Conservation (phyloP, 1,284 basidiomycete genomes). For the Neolentinus lepideus region DNA sequence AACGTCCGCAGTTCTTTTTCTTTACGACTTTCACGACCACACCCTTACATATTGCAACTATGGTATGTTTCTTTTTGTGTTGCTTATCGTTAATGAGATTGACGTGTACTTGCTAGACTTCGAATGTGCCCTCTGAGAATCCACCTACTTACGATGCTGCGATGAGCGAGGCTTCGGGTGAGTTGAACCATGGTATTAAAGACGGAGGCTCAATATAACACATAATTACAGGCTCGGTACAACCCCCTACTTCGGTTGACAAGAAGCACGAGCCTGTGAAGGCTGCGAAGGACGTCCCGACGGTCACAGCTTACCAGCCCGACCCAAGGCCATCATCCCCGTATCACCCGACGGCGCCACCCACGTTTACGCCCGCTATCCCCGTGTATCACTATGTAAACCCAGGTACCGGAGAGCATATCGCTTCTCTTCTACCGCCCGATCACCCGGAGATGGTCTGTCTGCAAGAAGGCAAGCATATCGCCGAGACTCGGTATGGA, state of each 20-base stretch:
- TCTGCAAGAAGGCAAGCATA: constrained; percentile 62
- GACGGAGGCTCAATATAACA: not conserved
- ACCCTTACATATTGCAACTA: not conserved
- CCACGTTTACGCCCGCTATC: constrained; percentile 10
- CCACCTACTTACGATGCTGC: constrained; percentile 15
- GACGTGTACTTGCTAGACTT: not conserved
- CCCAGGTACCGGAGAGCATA: constrained; percentile 35
- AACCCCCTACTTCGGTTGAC: not conserved
- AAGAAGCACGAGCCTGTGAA: constrained; percentile 8
- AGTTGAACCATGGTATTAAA: not conserved
- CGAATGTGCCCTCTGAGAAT: constrained; percentile 3
- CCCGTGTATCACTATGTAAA: constrained; percentile 38
- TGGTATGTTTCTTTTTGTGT: not conserved
- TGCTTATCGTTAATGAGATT: not conserved
- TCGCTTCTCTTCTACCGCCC: constrained; percentile 54
- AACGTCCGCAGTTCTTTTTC: not conserved
- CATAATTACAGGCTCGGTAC: not conserved
- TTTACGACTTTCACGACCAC: not conserved
- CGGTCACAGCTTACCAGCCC: not conserved
- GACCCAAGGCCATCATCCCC: constrained; percentile 5
- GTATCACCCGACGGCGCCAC: constrained; percentile 15
- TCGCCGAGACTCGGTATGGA: constrained; percentile 54
- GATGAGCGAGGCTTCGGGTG: constrained; percentile 11
- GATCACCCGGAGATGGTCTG: constrained; percentile 77
- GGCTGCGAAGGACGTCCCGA: constrained; percentile 12